A percentile compares a stretch with the other conserved stretches of the same genome.
Evolutionary conservation across 495 filamentous ascomycete species (phyloP).

Genomic region (Bombardia bombarda): DNA sequence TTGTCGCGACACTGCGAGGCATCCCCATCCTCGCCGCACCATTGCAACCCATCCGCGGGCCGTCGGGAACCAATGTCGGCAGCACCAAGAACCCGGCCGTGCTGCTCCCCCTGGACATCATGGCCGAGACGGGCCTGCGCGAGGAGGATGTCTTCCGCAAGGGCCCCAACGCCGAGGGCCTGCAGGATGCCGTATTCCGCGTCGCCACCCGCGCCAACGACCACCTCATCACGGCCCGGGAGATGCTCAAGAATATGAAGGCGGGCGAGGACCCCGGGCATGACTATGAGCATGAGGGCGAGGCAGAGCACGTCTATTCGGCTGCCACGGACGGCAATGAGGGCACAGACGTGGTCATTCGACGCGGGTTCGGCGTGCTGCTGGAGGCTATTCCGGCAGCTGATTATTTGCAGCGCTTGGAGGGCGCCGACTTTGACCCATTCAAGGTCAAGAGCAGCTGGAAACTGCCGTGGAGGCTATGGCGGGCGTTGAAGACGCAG

Average conservation of each 20-base stretch:
- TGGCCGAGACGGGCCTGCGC: constrained; percentile 67
- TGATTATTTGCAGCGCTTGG: constrained; percentile 68
- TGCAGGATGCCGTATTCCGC: constrained; percentile 82
- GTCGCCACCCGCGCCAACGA: constrained; percentile 92
- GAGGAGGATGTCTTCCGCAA: constrained; percentile 83
- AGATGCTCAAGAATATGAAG: constrained; percentile 76
- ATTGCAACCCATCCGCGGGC: constrained; percentile 42
- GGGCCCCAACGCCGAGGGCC: constrained; percentile 66
- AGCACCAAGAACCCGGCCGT: constrained; percentile 32
- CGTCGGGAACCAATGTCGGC: constrained; percentile 26
- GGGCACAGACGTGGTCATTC: constrained; percentile 40
- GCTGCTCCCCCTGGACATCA: constrained; percentile 78
- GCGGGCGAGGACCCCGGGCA: constrained; percentile 68
- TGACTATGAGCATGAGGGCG: constrained; percentile 76
- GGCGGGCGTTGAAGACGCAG: constrained; percentile 55
- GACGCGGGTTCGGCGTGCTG: constrained; percentile 65
- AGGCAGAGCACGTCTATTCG: constrained; percentile 66
- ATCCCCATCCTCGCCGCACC: constrained; percentile 79
- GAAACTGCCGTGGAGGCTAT: constrained; percentile 82
- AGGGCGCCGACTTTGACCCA: constrained; percentile 75
- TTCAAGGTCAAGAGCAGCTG: constrained; percentile 65
- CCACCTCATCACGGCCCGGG: constrained; percentile 86
- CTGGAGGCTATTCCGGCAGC: constrained; percentile 71
- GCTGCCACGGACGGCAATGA: constrained; percentile 18
- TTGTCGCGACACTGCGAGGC: constrained; percentile 73